phyloP scores from a whole-genome alignment of 2,329 filamentous ascomycete species.

The Alternaria sp. region DNA sequence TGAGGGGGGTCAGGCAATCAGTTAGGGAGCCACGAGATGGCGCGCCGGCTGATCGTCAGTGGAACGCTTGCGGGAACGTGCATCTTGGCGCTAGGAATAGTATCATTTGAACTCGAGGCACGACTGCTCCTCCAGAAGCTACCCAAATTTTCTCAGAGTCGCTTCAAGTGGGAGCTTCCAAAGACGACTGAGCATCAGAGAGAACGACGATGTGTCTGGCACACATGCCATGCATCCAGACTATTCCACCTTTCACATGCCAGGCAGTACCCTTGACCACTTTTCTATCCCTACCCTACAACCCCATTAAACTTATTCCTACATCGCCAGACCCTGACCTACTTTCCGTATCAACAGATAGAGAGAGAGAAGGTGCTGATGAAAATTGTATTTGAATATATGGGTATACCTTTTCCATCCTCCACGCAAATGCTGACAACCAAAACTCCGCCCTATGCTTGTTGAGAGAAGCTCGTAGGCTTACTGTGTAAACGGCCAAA shows the following conservation, averaged over 20 bases:
- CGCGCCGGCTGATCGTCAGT: conserved; percentile 27
- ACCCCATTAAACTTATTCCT: conserved; percentile 25
- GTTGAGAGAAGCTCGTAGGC: neutral
- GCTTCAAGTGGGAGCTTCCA: neutral
- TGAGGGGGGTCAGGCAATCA: neutral
- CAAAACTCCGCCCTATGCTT: conserved; percentile 10
- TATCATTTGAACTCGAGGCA: conserved; percentile 25
- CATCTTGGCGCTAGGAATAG: conserved; percentile 18
- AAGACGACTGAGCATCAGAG: neutral
- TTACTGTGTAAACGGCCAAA: neutral
- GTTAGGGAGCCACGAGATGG: conserved; percentile 12
- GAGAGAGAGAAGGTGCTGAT: neutral
- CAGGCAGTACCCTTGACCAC: conserved; percentile 6
- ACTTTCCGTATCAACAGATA: neutral
- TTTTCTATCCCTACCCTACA: conserved; percentile 30
- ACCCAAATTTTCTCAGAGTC: neutral
- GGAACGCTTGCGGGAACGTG: conserved; percentile 18
- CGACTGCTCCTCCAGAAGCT: conserved; percentile 13
- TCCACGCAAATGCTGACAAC: conserved; percentile 7
- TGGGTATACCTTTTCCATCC: conserved; percentile 9
- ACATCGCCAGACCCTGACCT: neutral
- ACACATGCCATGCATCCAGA: neutral
- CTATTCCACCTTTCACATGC: neutral
- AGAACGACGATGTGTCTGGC: neutral
- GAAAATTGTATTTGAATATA: neutral